Conservation (phyloP, 805 yeast genomes). For the Torulaspora indica region DNA sequence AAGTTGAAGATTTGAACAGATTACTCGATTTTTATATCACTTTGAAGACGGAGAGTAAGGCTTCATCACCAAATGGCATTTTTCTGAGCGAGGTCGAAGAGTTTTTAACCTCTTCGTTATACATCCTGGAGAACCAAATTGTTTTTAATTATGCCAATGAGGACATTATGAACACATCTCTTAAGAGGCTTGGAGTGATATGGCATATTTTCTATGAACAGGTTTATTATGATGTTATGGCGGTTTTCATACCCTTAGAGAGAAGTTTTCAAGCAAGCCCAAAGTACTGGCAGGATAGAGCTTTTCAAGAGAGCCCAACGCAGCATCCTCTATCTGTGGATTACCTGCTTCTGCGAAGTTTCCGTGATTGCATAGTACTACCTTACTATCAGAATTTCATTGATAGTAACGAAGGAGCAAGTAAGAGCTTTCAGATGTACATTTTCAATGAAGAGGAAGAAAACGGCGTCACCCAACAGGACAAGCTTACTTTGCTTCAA, state of each 20-base stretch:
- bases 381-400: constrained; percentile 47
- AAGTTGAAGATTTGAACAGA: constrained; percentile 30
- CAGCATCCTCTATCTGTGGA: constrained; percentile 35
- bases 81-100: constrained; percentile 31
- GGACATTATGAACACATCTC: constrained; percentile 35
- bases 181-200: constrained; percentile 39
- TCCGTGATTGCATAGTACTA: constrained; percentile 50
- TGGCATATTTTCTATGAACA: constrained; percentile 58
- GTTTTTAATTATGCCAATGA: constrained; percentile 34
- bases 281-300: constrained; percentile 31
- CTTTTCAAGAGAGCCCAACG: constrained; percentile 11
- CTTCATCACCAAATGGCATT: constrained; percentile 23
- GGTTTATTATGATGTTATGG: constrained; percentile 54
- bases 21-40: constrained; percentile 28
- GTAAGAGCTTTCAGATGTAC: constrained; percentile 33
- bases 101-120: constrained; percentile 37
- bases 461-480: constrained; percentile 42
- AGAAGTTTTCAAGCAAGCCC: constrained; percentile 24
- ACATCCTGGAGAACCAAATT: constrained; percentile 37
- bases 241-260: constrained; percentile 54
- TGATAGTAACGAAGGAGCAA: constrained; percentile 33
- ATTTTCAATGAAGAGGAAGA: constrained; percentile 36
- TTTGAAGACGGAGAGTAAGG: constrained; percentile 28
- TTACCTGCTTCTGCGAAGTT: constrained; percentile 41
- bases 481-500: constrained; percentile 46